These are phyloP conservation scores for Voacanga thouarsii DNA, from an alignment of 257 asterid species.

Conservation along the genomic window DNA sequence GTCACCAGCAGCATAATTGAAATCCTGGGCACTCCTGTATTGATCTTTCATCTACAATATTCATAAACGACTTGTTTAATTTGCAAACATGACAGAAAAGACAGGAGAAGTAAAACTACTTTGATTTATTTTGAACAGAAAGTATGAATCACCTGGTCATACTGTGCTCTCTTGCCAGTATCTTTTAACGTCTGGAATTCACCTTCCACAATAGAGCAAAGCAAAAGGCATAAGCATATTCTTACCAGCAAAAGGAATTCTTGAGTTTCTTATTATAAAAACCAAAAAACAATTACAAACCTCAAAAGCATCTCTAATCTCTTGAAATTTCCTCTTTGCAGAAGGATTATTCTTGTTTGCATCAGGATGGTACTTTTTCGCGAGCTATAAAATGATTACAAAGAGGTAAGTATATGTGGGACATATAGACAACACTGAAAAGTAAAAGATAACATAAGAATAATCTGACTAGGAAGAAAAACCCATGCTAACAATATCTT, in stretches of 20 bases:
- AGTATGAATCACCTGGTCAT: conserved; percentile 61
- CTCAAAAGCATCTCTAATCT: conserved; percentile 97
- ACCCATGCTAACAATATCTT: background rate
- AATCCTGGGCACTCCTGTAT: conserved; percentile 30
- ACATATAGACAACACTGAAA: background rate
- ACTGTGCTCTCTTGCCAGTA: conserved; percentile 70
- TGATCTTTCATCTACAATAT: conserved; percentile 47
- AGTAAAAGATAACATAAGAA: background rate
- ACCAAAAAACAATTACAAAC: conserved; percentile 38
- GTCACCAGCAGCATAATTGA: conserved; percentile 37
- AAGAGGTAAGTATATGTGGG: background rate
- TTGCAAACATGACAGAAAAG: conserved; percentile 7
- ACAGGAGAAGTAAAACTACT: background rate
- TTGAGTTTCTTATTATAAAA: conserved; percentile 21
- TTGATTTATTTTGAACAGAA: conserved; percentile 10
- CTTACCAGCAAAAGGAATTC: conserved; percentile 17
- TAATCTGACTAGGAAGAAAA: too few relatives aligned
- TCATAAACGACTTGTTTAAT: conserved; percentile 19
- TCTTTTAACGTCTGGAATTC: conserved; percentile 74
- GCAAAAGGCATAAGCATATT: conserved; percentile 15
- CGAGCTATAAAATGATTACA: conserved; percentile 57
- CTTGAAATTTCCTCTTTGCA: conserved; percentile 87
- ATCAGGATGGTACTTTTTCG: conserved; percentile 94
- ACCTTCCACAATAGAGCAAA: conserved; percentile 44
- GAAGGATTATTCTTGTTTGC: conserved; percentile 80